A percentile compares a stretch with the other conserved stretches of the same genome.
phyloP scores from a whole-genome alignment of 768 basidiomycete genomes.

The Tricholomella constricta region DNA sequence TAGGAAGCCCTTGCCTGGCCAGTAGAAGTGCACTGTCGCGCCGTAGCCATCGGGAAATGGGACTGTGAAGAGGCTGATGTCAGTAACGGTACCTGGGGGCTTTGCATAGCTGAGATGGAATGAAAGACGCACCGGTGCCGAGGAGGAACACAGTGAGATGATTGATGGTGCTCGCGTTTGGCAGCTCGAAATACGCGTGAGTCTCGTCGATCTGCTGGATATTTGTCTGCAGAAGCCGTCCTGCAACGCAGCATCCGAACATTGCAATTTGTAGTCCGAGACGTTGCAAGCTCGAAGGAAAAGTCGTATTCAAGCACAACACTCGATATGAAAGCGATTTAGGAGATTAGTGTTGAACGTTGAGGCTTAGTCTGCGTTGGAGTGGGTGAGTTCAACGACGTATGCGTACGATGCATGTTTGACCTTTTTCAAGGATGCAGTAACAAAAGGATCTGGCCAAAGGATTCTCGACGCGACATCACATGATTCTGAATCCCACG shows the following conservation, averaged over 20 bases:
- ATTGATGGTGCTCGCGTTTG: constrained; percentile 72
- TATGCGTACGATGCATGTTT: constrained; percentile 11
- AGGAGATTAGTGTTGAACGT: too few species aligned
- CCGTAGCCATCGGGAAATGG: constrained; percentile 85
- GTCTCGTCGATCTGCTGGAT: constrained; percentile 82
- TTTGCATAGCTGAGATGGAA: too few species aligned
- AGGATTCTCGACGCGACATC: background rate
- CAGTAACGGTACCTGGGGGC: background rate
- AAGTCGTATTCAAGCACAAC: background rate
- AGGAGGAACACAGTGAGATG: constrained; percentile 85
- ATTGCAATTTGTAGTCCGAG: too few species aligned
- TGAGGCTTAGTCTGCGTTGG: too few species aligned
- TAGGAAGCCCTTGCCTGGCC: constrained; percentile 87
- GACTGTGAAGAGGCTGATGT: constrained; percentile 37
- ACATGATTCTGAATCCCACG: too few species aligned
- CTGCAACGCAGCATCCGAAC: constrained; percentile 83
- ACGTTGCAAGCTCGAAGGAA: too few species aligned
- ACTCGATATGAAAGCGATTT: too few species aligned
- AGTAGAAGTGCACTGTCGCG: constrained; percentile 82
- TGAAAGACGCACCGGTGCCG: constrained; percentile 59
- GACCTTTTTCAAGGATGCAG: constrained; percentile 3
- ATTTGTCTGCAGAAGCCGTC: constrained; percentile 78
- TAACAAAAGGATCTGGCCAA: background rate
- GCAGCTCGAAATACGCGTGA: constrained; percentile 78
- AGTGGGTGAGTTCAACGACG: too few species aligned